Evolutionary conservation across 176 grass and related monocot genomes (phyloP).

Genomic region (Elaeis guineensis): DNA sequence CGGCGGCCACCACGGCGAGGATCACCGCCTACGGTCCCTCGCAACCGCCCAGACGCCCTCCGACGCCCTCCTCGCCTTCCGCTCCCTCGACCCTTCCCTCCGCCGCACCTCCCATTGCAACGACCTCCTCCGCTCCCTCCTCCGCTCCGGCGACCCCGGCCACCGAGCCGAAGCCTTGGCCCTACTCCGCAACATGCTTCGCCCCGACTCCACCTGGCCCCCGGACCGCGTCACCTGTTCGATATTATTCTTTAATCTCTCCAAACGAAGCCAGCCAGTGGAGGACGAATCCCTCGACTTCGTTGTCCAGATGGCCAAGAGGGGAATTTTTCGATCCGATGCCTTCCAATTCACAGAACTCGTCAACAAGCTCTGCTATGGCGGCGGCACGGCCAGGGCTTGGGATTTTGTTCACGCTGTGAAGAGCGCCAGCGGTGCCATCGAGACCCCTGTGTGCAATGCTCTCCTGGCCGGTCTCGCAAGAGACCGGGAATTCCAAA

Average conservation of each 20-base stretch:
- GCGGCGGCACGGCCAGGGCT: slow-evolving; percentile 20
- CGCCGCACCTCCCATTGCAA: not conserved
- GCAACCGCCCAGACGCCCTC: not conserved
- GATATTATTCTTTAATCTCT: slow-evolving; percentile 28
- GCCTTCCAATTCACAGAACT: slow-evolving; percentile 21
- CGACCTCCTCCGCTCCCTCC: slow-evolving; percentile 21
- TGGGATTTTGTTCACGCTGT: slow-evolving; percentile 42
- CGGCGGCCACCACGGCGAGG: too few species aligned
- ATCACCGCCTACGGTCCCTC: too few species aligned
- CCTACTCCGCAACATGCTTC: slow-evolving; percentile 11
- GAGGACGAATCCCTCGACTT: slow-evolving; percentile 26
- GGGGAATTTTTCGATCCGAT: slow-evolving; percentile 30
- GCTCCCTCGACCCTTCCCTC: not conserved
- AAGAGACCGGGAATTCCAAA: slow-evolving; percentile 22
- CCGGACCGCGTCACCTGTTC: slow-evolving; percentile 12
- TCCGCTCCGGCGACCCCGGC: slow-evolving; percentile 13
- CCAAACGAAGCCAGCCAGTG: slow-evolving; percentile 4
- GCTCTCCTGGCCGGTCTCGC: slow-evolving; percentile 33
- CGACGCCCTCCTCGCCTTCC: not conserved
- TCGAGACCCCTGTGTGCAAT: slow-evolving; percentile 36
- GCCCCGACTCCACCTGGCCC: slow-evolving; percentile 8
- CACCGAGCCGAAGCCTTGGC: slow-evolving; percentile 23
- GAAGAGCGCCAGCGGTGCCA: slow-evolving; percentile 29
- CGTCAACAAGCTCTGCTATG: slow-evolving; percentile 28
- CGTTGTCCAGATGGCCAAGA: slow-evolving; percentile 16